Conservation (phyloP, 1,284 basidiomycete species). For the Amylostereum chailletii region DNA sequence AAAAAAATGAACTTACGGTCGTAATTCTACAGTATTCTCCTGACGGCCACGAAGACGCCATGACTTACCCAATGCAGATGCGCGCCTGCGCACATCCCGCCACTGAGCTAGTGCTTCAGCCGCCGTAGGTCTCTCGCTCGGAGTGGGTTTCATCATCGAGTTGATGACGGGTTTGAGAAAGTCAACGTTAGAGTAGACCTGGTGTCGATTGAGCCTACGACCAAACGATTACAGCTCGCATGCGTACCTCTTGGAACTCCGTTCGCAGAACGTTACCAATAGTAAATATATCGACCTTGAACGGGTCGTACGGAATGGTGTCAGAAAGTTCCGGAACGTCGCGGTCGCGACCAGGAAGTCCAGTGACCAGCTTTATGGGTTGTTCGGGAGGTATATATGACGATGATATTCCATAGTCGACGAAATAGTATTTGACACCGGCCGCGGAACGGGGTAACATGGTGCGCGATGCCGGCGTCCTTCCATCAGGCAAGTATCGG, state of each 20-base stretch:
- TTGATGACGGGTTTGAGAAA: constrained; percentile 15
- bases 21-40: background rate
- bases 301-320: background rate
- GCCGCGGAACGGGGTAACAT: constrained; percentile 7
- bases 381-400: constrained; percentile 10
- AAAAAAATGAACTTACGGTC: too few relatives aligned
- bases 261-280: background rate
- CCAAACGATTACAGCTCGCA: background rate
- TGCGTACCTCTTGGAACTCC: background rate
- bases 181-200: constrained; percentile 15
- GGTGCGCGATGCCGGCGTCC: constrained; percentile 1
- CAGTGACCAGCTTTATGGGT: constrained; percentile 5
- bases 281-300: background rate
- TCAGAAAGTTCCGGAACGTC: background rate
- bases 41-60: background rate
- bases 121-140: constrained; percentile 6
- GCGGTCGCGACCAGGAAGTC: background rate
- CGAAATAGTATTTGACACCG: constrained; percentile 19
- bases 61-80: background rate
- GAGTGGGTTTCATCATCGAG: constrained; percentile 13
- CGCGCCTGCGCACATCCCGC: background rate
- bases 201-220: background rate
- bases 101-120: background rate
- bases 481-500: constrained; percentile 6
- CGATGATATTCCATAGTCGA: constrained; percentile 20